Evolutionary conservation across 2,329 filamentous ascomycete species (phyloP).

Genomic region (Torrubiella hemipterigena): DNA sequence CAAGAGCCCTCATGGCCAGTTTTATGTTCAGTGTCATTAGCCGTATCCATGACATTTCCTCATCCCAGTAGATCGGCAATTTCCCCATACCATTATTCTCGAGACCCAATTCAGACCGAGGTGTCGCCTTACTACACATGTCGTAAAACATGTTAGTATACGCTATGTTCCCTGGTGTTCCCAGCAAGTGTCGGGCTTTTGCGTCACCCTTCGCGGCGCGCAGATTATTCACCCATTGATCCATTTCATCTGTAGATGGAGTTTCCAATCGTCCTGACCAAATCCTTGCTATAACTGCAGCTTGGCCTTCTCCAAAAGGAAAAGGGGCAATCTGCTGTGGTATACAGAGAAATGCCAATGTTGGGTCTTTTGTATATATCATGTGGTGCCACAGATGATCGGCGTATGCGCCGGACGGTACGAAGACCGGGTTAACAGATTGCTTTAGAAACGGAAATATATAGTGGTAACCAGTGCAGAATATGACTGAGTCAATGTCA

Average conservation of each 20-base stretch:
- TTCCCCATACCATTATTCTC: conserved; percentile 25
- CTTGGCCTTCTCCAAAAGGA: conserved; percentile 56
- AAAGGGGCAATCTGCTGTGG: conserved; percentile 63
- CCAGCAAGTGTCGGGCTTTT: conserved; percentile 27
- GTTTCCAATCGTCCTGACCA: conserved; percentile 50
- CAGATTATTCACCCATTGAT: conserved; percentile 42
- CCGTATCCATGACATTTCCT: conserved; percentile 25
- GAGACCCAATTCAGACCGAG: conserved; percentile 12
- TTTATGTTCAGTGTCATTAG: conserved; percentile 28
- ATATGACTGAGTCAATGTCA: conserved; percentile 61
- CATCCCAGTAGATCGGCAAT: conserved; percentile 25
- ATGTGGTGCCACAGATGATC: conserved; percentile 63
- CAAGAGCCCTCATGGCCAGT: conserved; percentile 21
- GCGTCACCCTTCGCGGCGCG: conserved; percentile 36
- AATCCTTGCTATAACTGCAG: conserved; percentile 52
- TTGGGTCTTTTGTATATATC: conserved; percentile 53
- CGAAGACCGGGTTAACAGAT: conserved; percentile 33
- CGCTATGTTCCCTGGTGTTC: conserved; percentile 40
- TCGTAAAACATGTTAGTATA: conserved; percentile 47
- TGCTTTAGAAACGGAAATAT: conserved; percentile 56
- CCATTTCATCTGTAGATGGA: conserved; percentile 44
- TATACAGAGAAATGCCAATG: conserved; percentile 52
- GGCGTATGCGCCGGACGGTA: conserved; percentile 48
- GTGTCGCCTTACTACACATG: conserved; percentile 28
- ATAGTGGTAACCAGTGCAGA: conserved; percentile 81